Conservation (phyloP, 2,329 filamentous ascomycete genomes). For the Tolypocladium pustulatum region DNA sequence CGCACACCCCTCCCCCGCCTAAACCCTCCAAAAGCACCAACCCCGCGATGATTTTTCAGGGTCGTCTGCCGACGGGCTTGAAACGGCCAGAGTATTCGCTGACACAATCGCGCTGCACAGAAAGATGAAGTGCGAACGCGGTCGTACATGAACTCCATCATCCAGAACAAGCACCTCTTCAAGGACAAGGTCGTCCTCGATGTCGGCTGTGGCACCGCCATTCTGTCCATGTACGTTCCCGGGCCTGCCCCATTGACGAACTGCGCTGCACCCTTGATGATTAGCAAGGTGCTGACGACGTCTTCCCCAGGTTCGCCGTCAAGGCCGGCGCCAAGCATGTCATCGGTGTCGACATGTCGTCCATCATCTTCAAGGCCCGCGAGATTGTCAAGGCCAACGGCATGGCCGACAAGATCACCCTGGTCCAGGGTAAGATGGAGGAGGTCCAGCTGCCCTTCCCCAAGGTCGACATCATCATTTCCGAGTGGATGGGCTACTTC, state of each 20-base stretch:
- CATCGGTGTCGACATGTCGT: slow-evolving; percentile 98
- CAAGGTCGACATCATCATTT: slow-evolving; percentile 98
- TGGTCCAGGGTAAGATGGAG: slow-evolving; percentile 99
- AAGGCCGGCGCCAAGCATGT: slow-evolving; percentile 97
- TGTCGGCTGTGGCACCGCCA: slow-evolving; percentile 93
- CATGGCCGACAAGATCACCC: slow-evolving; percentile 89
- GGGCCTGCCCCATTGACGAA: neutral
- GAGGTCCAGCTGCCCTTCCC: slow-evolving; percentile 88
- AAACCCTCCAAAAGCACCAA: neutral
- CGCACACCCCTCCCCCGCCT: slow-evolving; percentile 17
- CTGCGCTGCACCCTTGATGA: neutral
- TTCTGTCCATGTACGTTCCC: slow-evolving; percentile 86
- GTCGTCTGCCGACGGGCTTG: neutral
- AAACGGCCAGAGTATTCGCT: slow-evolving; percentile 4
- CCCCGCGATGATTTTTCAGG: slow-evolving; percentile 1
- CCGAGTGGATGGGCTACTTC: slow-evolving; percentile 99
- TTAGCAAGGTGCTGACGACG: neutral
- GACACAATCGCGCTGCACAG: slow-evolving; percentile 31
- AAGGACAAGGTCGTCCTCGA: slow-evolving; percentile 81
- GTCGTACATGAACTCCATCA: slow-evolving; percentile 94
- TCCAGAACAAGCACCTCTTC: slow-evolving; percentile 92
- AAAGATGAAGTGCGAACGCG: slow-evolving; percentile 97
- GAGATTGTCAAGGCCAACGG: slow-evolving; percentile 92
- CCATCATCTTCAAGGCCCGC: slow-evolving; percentile 95
- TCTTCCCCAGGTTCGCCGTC: slow-evolving; percentile 73